phyloP scores from a whole-genome alignment of 805 yeast genomes.

The Saccharomycopsis amapae region DNA sequence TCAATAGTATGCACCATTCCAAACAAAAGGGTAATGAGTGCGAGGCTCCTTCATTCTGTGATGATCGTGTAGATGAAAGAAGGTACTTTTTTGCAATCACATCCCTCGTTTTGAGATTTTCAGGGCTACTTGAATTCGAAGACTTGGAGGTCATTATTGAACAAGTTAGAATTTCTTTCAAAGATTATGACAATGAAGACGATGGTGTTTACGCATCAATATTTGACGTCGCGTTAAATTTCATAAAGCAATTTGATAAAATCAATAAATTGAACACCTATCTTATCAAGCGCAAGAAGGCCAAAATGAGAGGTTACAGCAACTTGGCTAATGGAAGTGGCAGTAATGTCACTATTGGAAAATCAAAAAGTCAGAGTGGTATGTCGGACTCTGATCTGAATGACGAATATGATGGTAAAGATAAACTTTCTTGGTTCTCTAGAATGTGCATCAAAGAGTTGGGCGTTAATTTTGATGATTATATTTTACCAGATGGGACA shows the following conservation, averaged over 20 bases:
- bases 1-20: not conserved
- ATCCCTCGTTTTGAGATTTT: slow-evolving; percentile 8
- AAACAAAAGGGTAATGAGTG: not conserved
- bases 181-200: slow-evolving; percentile 27
- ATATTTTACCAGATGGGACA: slow-evolving; percentile 34
- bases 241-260: slow-evolving; percentile 13
- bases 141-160: slow-evolving; percentile 36
- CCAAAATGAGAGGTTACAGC: slow-evolving; percentile 7
- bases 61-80: not conserved
- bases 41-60: not conserved
- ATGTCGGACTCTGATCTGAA: not conserved
- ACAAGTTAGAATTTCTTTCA: slow-evolving; percentile 35
- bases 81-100: slow-evolving; percentile 7
- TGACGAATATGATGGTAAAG: slow-evolving; percentile 1
- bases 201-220: not conserved
- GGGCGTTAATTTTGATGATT: slow-evolving; percentile 40
- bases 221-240: slow-evolving; percentile 11
- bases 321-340: not conserved
- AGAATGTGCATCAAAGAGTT: slow-evolving; percentile 34
- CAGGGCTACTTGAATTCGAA: slow-evolving; percentile 25
- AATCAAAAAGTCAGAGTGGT: no score
- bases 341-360: slow-evolving; percentile 4
- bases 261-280: slow-evolving; percentile 2
- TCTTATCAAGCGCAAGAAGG: not conserved
- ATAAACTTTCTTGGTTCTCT: slow-evolving; percentile 28